phyloP scores from a whole-genome alignment of 225 moss, liverwort and hornwort species.

The Asterella californica region DNA sequence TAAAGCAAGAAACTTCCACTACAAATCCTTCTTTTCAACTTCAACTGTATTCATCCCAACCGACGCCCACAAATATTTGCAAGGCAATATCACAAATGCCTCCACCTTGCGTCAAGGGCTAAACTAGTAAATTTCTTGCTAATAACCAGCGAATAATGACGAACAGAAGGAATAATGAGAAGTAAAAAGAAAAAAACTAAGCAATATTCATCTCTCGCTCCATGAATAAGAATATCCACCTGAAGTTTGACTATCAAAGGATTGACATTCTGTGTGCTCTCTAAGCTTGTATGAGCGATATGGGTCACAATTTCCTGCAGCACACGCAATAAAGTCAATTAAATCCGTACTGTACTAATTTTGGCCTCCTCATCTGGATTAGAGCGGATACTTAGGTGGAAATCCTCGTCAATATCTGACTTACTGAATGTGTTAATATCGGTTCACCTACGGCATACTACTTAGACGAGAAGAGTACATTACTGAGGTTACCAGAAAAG shows the following conservation, averaged over 20 bases:
- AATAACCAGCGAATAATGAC: not conserved
- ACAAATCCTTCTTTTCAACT: not conserved
- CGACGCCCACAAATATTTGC: not conserved
- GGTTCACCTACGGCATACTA: not conserved
- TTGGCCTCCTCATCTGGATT: not conserved
- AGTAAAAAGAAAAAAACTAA: no score
- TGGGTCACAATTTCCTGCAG: conserved; percentile 75
- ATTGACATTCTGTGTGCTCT: conserved; percentile 96
- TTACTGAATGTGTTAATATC: not conserved
- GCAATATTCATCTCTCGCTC: not conserved
- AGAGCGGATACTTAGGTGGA: not conserved
- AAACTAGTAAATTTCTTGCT: not conserved
- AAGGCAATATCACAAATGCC: not conserved
- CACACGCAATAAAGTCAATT: not conserved
- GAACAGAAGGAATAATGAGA: no score
- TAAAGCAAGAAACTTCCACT: not conserved
- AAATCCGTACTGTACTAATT: not conserved
- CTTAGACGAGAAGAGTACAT: not conserved
- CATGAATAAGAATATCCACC: conserved; percentile 34
- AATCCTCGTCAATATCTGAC: not conserved
- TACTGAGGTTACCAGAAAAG: not conserved
- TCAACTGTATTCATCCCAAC: not conserved
- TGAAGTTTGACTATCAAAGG: conserved; percentile 95
- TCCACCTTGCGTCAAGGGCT: not conserved
- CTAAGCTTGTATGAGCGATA: conserved; percentile 83